A percentile compares a stretch with the other conserved stretches of the same genome.
These are phyloP conservation scores for Coemansia nantahalensis DNA, from an alignment of 192 early-diverging fungal genomes.

Conservation along the genomic window DNA sequence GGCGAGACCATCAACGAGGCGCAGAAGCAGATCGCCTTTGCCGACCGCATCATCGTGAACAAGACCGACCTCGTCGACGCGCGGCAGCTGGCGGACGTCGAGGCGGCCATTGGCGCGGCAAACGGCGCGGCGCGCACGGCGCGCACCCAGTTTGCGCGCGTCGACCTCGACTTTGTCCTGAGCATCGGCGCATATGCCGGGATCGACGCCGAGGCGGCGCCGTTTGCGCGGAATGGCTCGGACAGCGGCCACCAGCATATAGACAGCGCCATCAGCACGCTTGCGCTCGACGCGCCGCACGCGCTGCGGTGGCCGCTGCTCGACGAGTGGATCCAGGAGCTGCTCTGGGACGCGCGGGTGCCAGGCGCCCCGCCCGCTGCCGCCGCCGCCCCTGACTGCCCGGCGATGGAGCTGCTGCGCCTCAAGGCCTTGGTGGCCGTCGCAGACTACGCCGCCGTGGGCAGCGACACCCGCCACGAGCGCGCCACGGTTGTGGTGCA, in stretches of 20 bases:
- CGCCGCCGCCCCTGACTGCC: background rate
- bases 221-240: constrained; percentile 1
- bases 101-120: constrained; percentile 33
- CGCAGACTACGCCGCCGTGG: constrained; percentile 32
- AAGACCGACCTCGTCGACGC: constrained; percentile 72
- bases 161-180: constrained; percentile 54
- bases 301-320: constrained; percentile 53
- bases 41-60: constrained; percentile 86
- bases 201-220: constrained; percentile 21
- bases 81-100: constrained; percentile 39
- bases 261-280: constrained; percentile 55
- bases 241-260: constrained; percentile 26
- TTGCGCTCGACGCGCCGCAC: constrained; percentile 55
- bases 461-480: constrained; percentile 8
- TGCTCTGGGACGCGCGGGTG: constrained; percentile 64
- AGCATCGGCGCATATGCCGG: constrained; percentile 54
- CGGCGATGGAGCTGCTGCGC: constrained; percentile 55
- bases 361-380: constrained; percentile 16
- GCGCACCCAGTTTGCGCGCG: constrained; percentile 19
- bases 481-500: constrained; percentile 56
- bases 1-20: constrained; percentile 74
- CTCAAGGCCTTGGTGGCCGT: constrained; percentile 58
- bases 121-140: constrained; percentile 36
- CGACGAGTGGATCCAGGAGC: constrained; percentile 74
- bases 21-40: constrained; percentile 72